A percentile compares a stretch with the other conserved stretches of the same genome.
Evolutionary conservation across 2,329 filamentous ascomycete genomes (phyloP).

Genomic region (Pseudocercospora fijiensis): DNA sequence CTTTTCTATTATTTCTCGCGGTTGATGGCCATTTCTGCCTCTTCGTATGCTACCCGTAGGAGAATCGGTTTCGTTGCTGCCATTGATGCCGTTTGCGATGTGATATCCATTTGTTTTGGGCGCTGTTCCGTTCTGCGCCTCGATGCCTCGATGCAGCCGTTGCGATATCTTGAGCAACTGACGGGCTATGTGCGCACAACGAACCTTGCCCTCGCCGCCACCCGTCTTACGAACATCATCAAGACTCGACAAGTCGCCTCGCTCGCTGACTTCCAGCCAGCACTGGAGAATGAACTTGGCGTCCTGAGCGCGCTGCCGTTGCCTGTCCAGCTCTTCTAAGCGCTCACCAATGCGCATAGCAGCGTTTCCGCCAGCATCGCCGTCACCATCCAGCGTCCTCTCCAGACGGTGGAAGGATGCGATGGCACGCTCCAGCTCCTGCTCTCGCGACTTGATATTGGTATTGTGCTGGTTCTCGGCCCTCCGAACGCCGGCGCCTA

Average conservation of each 20-base stretch:
- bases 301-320: slow-evolving; percentile 84
- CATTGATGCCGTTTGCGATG: slow-evolving; percentile 51
- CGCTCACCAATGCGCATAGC: slow-evolving; percentile 93
- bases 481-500: slow-evolving; percentile 82
- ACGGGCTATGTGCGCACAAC: slow-evolving; percentile 88
- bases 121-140: slow-evolving; percentile 29
- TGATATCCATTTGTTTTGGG: slow-evolving; percentile 35
- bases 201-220: slow-evolving; percentile 85
- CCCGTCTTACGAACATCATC: slow-evolving; percentile 85
- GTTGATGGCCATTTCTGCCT: slow-evolving; percentile 48
- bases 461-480: slow-evolving; percentile 91
- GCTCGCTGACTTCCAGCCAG: slow-evolving; percentile 92
- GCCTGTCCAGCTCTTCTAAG: slow-evolving; percentile 90
- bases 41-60: slow-evolving; percentile 52
- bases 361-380: slow-evolving; percentile 71
- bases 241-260: slow-evolving; percentile 79
- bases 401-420: slow-evolving; percentile 89
- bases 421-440: slow-evolving; percentile 89
- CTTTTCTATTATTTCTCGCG: slow-evolving; percentile 85
- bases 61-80: slow-evolving; percentile 44
- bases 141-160: slow-evolving; percentile 70
- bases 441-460: slow-evolving; percentile 81
- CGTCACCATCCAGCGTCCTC: slow-evolving; percentile 64
- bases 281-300: slow-evolving; percentile 94
- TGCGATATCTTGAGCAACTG: slow-evolving; percentile 94